phyloP scores from a whole-genome alignment of 345 rosid genomes.

The Triadica sebifera region DNA sequence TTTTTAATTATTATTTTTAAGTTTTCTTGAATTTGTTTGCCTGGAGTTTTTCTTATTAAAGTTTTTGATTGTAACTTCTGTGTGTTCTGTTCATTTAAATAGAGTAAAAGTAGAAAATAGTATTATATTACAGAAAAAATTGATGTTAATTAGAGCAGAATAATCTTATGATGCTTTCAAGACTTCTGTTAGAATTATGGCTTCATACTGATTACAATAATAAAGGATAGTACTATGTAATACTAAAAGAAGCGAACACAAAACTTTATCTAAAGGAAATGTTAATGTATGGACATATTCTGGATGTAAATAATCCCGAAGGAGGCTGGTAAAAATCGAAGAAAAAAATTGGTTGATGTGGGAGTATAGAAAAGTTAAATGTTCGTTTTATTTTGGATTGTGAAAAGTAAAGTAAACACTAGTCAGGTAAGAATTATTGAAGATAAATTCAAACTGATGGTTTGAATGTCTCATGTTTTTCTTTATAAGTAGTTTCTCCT shows the following conservation, averaged over 20 bases:
- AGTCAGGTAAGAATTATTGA: not conserved
- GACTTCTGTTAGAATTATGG: too few species aligned
- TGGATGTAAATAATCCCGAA: not conserved
- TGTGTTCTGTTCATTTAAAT: too few species aligned
- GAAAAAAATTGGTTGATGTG: not conserved
- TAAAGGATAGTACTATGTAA: not conserved
- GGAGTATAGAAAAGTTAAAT: not conserved
- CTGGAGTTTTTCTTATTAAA: not conserved
- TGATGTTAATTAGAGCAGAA: not conserved
- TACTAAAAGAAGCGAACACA: not conserved
- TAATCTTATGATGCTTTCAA: not conserved
- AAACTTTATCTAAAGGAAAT: not conserved
- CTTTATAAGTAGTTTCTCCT: not conserved
- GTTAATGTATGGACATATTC: not conserved
- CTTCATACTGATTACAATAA: too few species aligned
- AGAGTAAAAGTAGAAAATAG: too few species aligned
- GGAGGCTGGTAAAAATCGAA: too few species aligned
- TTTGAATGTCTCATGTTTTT: not conserved
- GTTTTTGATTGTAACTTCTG: not conserved
- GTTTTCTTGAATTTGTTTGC: not conserved
- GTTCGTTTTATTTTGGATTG: not conserved
- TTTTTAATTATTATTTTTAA: not conserved
- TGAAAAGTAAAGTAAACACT: not conserved
- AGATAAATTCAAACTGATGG: not conserved
- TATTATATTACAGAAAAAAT: too few species aligned